These are phyloP conservation scores for Thraustochytrium striatum DNA, from an alignment of 352 stramenopile genomes.

Conservation along the genomic window DNA sequence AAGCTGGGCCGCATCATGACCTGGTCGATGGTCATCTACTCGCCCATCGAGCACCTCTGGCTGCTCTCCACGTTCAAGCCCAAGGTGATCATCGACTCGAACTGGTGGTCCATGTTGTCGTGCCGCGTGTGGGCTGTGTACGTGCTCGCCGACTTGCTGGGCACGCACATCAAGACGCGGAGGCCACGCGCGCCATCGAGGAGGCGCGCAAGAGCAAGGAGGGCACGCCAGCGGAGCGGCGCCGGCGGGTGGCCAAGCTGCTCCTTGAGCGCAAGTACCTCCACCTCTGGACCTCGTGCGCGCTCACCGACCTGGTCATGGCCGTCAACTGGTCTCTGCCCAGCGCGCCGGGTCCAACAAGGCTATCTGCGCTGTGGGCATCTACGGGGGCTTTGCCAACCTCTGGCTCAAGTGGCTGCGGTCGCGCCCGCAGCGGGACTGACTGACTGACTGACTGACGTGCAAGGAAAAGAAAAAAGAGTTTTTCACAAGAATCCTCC, in stretches of 20 bases:
- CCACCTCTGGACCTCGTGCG: background rate
- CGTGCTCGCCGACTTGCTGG: background rate
- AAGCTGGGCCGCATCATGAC: too few relatives aligned
- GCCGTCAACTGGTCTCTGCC: background rate
- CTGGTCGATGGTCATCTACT: constrained; percentile 36
- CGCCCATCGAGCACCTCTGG: constrained; percentile 16
- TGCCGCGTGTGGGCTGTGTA: constrained; percentile 10
- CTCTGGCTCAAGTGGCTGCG: constrained; percentile 16
- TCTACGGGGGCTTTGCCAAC: constrained; percentile 13
- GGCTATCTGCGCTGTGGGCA: constrained; percentile 3
- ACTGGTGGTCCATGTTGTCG: background rate
- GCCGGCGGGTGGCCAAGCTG: background rate
- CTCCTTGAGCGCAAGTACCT: too few relatives aligned
- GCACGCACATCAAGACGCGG: too few relatives aligned
- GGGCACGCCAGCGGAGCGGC: background rate
- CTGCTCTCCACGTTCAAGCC: constrained; percentile 26
- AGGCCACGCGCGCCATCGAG: background rate
- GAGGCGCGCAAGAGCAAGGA: background rate
- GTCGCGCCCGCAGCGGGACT: background rate
- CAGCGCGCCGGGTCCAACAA: background rate
- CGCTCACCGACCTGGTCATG: constrained; percentile 9
- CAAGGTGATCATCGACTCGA: constrained; percentile 27
- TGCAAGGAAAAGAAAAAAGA: too few relatives aligned
- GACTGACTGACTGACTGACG: too few relatives aligned
- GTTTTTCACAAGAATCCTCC: too few relatives aligned